phyloP scores from a whole-genome alignment of 139 green algal genomes.

The Chlamydomonas eustigma region DNA sequence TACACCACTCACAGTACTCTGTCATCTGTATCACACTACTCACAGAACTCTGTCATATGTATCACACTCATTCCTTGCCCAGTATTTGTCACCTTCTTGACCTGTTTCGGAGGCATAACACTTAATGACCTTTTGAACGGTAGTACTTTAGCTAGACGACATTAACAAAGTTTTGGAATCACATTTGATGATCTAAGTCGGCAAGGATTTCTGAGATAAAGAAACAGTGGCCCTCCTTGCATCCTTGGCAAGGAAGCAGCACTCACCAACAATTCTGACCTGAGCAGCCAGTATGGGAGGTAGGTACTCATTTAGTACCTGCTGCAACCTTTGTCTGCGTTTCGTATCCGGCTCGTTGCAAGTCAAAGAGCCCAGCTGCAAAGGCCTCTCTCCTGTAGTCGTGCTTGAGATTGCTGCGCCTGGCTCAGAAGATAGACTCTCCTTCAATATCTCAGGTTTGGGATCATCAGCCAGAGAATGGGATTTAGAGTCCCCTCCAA shows the following conservation, averaged over 20 bases:
- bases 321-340: constrained; percentile 28
- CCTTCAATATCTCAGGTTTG: background rate
- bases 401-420: background rate
- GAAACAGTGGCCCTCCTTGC: too few species aligned
- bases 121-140: too few species aligned
- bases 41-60: constrained; percentile 53
- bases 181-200: too few species aligned
- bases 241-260: too few species aligned
- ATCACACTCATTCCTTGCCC: constrained; percentile 31
- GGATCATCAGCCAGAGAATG: background rate
- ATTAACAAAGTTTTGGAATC: too few species aligned
- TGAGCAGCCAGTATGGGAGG: constrained; percentile 11
- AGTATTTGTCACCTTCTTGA: constrained; percentile 36
- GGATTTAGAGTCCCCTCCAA: background rate
- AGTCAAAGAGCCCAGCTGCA: constrained; percentile 19
- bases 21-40: background rate
- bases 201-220: too few species aligned
- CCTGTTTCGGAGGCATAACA: too few species aligned
- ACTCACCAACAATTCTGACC: constrained; percentile 23
- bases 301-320: constrained; percentile 45
- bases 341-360: constrained; percentile 48
- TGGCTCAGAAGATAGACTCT: too few species aligned
- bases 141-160: too few species aligned
- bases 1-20: constrained; percentile 29
- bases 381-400: background rate